Evolutionary conservation across 2,329 filamentous ascomycete species (phyloP), one percentile per base, ranked within the genome.

Genomic region (Cercospora nicotianae): DNA sequence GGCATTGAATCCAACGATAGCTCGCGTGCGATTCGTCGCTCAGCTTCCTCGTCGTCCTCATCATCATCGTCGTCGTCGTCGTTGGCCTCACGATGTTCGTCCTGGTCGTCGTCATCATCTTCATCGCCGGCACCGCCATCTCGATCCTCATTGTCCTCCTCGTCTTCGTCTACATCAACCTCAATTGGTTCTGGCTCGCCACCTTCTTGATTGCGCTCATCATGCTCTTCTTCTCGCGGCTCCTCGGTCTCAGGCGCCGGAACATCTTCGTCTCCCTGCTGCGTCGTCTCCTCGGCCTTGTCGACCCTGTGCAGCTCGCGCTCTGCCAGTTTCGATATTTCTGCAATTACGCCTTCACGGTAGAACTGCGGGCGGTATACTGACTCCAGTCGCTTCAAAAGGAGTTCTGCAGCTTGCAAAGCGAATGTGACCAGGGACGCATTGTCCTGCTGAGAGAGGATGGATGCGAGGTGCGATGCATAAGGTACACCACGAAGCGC

Each of bases 361-460:
- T 99, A 96, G 73, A 99, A 94, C 75, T 99, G 96, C 75, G 97
- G 96, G 28, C 92, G 90, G 77, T 99, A 99, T 31, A 98, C 91
- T 23, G 90, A 86, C 70, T 94, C 92, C 5, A 99, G 83, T 18
- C 96, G 89, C 75, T 89, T 90, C 68, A 97, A 86, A 0, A 99
- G 86, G 5, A 99, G 84, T 78, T 97, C 94, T 0, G 94, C 92
- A 42, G 94, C 94, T 76, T 97, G 92, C 16, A 99, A 83, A 18
- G 93, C 94, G 72, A 90, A 91, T 70, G 93, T 91, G 9, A 98
- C 93, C 5, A 99, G 83, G 2, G 90, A 90, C 0, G 92, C 87
- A 73, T 99, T 94, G 74, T 99, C 96, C 78, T 97, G 91, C 75
- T 99, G 95, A 0, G 94, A 97, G 18, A 99, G 83, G 69, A 99